Percentiles rank a stretch among this genome's conserved stretches.
phyloP scores from a whole-genome alignment of 129 eudicot species.

The Lonicera japonica region DNA sequence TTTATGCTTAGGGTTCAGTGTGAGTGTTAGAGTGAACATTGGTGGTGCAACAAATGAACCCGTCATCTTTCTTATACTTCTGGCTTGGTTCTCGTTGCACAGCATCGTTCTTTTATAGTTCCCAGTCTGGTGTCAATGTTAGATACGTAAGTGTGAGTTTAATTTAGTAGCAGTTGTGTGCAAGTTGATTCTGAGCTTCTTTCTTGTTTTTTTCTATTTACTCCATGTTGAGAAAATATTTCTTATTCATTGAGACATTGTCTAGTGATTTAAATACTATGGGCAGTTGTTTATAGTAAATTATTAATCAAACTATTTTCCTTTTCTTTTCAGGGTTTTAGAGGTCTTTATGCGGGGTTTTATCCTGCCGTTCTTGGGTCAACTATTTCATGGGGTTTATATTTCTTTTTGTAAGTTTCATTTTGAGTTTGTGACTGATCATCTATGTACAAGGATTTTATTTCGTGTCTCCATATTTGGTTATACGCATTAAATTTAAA shows the following conservation, averaged over 20 bases:
- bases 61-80: no score
- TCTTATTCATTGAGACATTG: background rate
- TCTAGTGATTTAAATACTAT: constrained; percentile 2
- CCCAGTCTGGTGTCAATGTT: no score
- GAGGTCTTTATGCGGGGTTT: constrained; percentile 95
- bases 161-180: background rate
- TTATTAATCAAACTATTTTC: background rate
- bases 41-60: no score
- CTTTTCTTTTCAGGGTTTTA: constrained; percentile 57
- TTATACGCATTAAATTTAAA: background rate
- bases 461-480: background rate
- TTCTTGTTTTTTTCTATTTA: background rate
- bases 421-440: background rate
- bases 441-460: background rate
- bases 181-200: background rate
- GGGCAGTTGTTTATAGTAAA: constrained; percentile 6
- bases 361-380: constrained; percentile 95
- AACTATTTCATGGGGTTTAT: constrained; percentile 94
- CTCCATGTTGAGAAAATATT: background rate
- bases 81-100: no score
- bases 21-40: no score
- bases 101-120: no score
- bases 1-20: no score
- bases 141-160: background rate
- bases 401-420: constrained; percentile 81